Conservation (phyloP, 352 stramenopile species). For the Pythium biforme region DNA sequence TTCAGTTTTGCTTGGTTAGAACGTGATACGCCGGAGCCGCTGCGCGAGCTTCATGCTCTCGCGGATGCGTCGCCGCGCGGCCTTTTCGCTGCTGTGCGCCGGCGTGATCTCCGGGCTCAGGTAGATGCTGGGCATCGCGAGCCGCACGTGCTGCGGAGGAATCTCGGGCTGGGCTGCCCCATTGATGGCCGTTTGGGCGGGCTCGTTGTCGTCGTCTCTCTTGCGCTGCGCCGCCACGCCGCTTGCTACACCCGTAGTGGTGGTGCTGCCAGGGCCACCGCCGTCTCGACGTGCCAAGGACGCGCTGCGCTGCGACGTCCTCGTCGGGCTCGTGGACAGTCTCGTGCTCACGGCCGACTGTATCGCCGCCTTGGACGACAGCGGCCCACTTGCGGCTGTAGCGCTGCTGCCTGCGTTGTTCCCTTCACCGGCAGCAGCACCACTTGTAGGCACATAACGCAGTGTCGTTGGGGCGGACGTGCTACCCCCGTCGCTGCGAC, state of each 20-base stretch:
- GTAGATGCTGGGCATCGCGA: conserved; percentile 43
- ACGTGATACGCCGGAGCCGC: conserved; percentile 33
- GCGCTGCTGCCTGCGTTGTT: neutral
- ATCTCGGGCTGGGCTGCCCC: conserved; percentile 3
- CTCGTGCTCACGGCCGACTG: neutral
- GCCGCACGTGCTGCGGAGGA: conserved; percentile 26
- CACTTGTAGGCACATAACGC: neutral
- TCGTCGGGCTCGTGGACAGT: conserved; percentile 7
- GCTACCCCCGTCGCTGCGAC: conserved; percentile 9
- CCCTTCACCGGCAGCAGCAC: neutral
- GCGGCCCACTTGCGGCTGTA: neutral
- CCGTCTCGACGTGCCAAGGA: conserved; percentile 3
- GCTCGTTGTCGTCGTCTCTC: conserved; percentile 10
- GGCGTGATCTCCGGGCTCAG: conserved; percentile 35
- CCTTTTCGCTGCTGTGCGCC: conserved; percentile 18
- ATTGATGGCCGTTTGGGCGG: neutral
- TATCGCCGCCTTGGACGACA: neutral
- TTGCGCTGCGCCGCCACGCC: neutral
- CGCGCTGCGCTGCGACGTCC: conserved; percentile 2
- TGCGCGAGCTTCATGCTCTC: conserved; percentile 41
- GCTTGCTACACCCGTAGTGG: neutral
- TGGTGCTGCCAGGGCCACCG: neutral
- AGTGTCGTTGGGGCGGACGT: neutral
- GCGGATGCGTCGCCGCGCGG: conserved; percentile 28
- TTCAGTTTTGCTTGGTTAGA: conserved; percentile 16